A percentile compares a stretch with the other conserved stretches of the same genome.
Evolutionary conservation across 2,329 filamentous ascomycete species (phyloP).

Genomic region (Verticillium isaacii): DNA sequence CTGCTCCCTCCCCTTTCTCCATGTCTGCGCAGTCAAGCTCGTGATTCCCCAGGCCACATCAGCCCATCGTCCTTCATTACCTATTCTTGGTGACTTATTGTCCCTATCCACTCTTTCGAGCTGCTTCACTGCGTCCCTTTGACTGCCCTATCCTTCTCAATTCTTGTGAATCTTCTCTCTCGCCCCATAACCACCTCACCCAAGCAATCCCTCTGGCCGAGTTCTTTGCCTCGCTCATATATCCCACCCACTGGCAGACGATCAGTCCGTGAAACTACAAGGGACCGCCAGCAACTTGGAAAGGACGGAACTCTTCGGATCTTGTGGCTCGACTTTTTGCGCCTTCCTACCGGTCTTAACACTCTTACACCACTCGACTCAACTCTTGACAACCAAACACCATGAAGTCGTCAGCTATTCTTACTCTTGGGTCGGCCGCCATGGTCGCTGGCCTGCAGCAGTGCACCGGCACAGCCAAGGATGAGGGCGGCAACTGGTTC

Average conservation of each 20-base stretch:
- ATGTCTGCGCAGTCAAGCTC: neutral
- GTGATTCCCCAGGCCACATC: neutral
- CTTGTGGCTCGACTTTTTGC: neutral
- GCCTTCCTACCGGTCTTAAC: neutral
- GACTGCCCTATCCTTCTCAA: neutral
- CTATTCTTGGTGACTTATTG: constrained; percentile 7
- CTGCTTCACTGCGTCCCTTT: neutral
- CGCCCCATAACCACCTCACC: neutral
- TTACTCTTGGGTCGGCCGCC: constrained; percentile 22
- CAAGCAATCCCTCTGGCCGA: too few species aligned
- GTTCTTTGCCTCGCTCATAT: too few species aligned
- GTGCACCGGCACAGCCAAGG: constrained; percentile 26
- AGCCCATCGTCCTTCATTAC: constrained; percentile 8
- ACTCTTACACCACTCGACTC: neutral
- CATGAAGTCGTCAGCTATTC: constrained; percentile 25
- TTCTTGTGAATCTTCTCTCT: neutral
- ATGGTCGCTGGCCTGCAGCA: constrained; percentile 26
- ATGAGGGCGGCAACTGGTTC: constrained; percentile 57
- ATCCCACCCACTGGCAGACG: neutral
- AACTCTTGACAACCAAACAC: neutral
- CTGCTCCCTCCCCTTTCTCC: neutral
- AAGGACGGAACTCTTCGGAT: neutral
- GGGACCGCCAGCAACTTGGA: neutral
- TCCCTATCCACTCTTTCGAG: constrained; percentile 13
- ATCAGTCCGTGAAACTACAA: neutral